Percentiles rank a stretch among this genome's conserved stretches.
phyloP scores from a whole-genome alignment of 192 early-diverging fungal genomes.

The Allomyces macrogynus region DNA sequence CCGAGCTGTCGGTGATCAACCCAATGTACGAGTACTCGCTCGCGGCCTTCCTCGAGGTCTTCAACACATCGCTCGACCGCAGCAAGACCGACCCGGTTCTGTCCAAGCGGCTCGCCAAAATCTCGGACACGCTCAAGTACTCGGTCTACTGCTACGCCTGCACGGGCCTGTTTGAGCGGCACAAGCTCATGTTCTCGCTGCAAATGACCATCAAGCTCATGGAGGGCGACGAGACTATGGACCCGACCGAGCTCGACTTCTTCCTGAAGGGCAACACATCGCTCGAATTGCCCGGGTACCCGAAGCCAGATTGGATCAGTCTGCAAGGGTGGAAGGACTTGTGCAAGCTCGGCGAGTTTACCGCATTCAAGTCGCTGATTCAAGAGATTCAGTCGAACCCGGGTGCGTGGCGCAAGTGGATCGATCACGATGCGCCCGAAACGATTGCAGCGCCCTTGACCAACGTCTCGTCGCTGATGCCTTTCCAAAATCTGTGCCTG shows the following conservation, averaged over 20 bases:
- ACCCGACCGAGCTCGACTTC: constrained; percentile 44
- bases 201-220: constrained; percentile 36
- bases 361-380: constrained; percentile 10
- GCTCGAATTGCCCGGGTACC: constrained; percentile 1
- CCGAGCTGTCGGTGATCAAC: constrained; percentile 68
- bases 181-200: constrained; percentile 74
- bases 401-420: constrained; percentile 10
- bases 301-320: constrained; percentile 13
- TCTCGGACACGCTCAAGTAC: constrained; percentile 67
- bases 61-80: constrained; percentile 63
- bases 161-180: constrained; percentile 65
- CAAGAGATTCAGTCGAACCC: constrained; percentile 9
- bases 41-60: constrained; percentile 85
- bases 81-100: constrained; percentile 35
- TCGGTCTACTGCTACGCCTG: constrained; percentile 64
- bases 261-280: constrained; percentile 31
- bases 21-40: constrained; percentile 98
- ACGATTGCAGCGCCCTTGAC: constrained; percentile 4
- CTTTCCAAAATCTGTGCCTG: constrained; percentile 36
- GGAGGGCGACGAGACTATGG: not conserved
- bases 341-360: constrained; percentile 3
- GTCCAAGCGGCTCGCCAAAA: constrained; percentile 53
- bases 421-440: constrained; percentile 8
- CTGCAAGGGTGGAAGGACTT: constrained; percentile 1
- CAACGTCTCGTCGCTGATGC: constrained; percentile 22